Evolutionary conservation across 768 basidiomycete species (phyloP), one percentile per base, ranked within the genome.

Genomic region (Suillus luteus): DNA sequence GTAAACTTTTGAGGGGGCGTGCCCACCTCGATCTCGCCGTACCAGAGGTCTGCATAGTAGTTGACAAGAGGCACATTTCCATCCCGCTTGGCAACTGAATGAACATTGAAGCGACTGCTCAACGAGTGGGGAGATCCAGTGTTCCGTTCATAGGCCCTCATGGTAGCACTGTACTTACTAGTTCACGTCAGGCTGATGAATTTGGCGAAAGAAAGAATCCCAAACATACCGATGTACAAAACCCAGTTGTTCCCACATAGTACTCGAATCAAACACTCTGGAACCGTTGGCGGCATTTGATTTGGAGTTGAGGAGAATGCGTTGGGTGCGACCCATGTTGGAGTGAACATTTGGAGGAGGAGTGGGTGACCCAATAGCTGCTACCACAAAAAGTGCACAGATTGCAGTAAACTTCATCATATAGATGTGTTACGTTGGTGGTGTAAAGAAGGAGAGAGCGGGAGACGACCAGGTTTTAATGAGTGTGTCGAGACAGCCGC

Each of bases 91-190:
- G 40, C 9, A 2, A 19, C 38, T 8, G 63, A 38, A 41, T 43
- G 15, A 19, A 59, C 27, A 15, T 58, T 38, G 17, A 59, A n/a
- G 8, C 73, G 66, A 52, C 55, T 59, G 40, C 64, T 66, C 14
- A 72, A 65, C 19, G 70, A 64, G 62, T 81, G 82, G 4, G 64
- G 66, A 15, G 65, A 60, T 8, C 82, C 82, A 2, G 77, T 83
- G 63, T 83, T 83, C 55, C 67, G 75, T 60, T 80, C 69, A 60
- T 75, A 84, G 8, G 79, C 78, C 19, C 63, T 68, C 61, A 84
- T 78, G 40, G 79, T 81, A n/a, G 69, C 70, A 7, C 67, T 59
- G 57, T 81, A 67, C 73, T 83, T 84, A 22, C 83, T 83, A 55
- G n/a, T 27, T 44, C 48, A 35, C 19, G 38, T 60, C 17, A 60